Base-by-base conservation (phyloP, 2,329 filamentous ascomycete species). In the Paecilomyces niveus region DNA sequence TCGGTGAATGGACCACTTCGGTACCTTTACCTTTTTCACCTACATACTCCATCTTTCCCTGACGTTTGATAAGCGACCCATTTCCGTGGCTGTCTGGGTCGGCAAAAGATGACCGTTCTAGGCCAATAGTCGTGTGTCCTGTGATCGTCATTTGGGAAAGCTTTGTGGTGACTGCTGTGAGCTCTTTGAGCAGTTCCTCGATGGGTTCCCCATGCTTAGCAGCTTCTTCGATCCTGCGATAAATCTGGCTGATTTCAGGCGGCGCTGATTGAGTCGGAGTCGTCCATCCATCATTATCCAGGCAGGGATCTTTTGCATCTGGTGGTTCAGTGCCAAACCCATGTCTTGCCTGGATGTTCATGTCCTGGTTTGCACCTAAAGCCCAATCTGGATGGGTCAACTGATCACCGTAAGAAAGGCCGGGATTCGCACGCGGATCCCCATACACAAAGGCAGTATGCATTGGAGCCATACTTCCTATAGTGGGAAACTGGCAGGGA, bases 221-320 rank as follows among this genome's bases (percentile, higher is more conserved):
- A 18, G 70, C 68, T 51, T 65, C 63, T 58, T 72, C 69, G 15
- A 72, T 72, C 22, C 63, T 66, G 29, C 61, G 63, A 56, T 72
- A 70, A 29, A 73, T 45, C n/a, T 59, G 58, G 22, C 61, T 63
- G 56, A 73, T 59, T 11, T 69, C 65, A 7, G 60, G 53, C 6
- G 64, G 62, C 22, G 63, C 54, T 24, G 57, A 51, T 21, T 58
- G 61, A 5, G 33, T 56, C 13, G 59, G 55, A 21, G 57, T 51
- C 45, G 55, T 50, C 59, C 60, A 62, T 49, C 53, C 54, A 56
- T 58, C 33, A 31, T 45, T 29, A 18, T 45, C 50, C 11, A 35
- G 29, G 6, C 26, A 2, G 29, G 22, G 31, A 22, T 21, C 39
- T 39, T 49, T 18, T 18, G 54, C 13, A 24, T 39, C 11, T 24